A percentile compares a stretch with the other conserved stretches of the same genome.
These are phyloP conservation scores for Penicillium sp. DNA, from an alignment of 2,329 filamentous ascomycete species.

Conservation along the genomic window DNA sequence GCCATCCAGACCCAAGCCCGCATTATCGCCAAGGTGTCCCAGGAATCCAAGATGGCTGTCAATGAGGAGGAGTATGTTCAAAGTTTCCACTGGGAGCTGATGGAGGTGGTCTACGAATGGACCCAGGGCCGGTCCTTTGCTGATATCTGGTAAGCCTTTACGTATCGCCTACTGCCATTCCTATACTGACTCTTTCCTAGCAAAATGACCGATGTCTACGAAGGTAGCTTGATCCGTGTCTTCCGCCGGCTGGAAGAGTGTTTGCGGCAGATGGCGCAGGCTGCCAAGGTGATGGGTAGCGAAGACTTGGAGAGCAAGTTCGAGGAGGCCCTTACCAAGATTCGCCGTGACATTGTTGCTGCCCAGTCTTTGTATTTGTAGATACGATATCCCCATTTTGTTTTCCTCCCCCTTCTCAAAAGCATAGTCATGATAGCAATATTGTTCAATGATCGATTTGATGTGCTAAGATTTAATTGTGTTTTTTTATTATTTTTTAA, in stretches of 20 bases:
- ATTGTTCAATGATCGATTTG: neutral
- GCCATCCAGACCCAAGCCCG: conserved; percentile 86
- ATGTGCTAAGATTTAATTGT: neutral
- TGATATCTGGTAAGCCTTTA: conserved; percentile 80
- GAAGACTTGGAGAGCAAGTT: conserved; percentile 93
- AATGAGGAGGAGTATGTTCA: conserved; percentile 93
- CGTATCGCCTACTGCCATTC: neutral
- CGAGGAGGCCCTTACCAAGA: conserved; percentile 79
- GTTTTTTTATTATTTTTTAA: neutral
- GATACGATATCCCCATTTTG: conserved; percentile 27
- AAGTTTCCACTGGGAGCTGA: conserved; percentile 89
- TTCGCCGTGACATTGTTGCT: conserved; percentile 90
- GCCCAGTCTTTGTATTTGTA: conserved; percentile 91
- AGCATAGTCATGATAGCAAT: conserved; percentile 3
- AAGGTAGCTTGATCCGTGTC: conserved; percentile 91
- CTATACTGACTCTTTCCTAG: conserved; percentile 48
- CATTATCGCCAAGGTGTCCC: conserved; percentile 87
- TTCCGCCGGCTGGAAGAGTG: conserved; percentile 95
- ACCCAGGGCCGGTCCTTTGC: conserved; percentile 86
- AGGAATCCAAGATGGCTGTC: conserved; percentile 90
- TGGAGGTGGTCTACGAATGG: conserved; percentile 96
- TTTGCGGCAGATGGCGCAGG: conserved; percentile 91
- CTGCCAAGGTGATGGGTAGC: conserved; percentile 96
- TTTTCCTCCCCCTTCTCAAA: conserved; percentile 10
- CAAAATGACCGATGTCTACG: conserved; percentile 99